phyloP scores from a whole-genome alignment of 345 rosid species.

The Gossypium raimondii region DNA sequence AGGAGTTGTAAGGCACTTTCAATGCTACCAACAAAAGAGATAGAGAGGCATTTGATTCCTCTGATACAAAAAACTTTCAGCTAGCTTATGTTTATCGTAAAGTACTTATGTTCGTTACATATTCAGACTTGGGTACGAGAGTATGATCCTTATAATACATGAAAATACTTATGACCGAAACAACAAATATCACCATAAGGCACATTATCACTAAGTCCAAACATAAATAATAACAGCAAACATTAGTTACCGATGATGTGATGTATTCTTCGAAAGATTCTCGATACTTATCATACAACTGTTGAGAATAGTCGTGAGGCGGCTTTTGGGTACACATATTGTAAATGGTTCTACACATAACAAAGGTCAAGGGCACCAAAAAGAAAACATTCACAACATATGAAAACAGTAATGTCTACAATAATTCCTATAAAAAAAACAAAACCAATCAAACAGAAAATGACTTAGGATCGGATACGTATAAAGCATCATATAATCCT shows the following conservation, averaged over 20 bases:
- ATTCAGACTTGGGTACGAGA: too few species aligned
- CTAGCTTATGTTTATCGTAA: not conserved
- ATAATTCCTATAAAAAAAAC: not conserved
- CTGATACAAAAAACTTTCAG: not conserved
- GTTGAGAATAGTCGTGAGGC: conserved; percentile 59
- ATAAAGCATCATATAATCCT: conserved; percentile 65
- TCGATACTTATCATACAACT: conserved; percentile 58
- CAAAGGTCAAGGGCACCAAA: conserved; percentile 15
- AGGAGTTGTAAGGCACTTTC: not conserved
- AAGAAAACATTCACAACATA: not conserved
- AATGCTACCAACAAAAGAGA: not conserved
- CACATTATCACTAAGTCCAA: not conserved
- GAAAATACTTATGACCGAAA: not conserved
- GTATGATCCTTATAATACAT: not conserved
- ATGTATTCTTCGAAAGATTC: conserved; percentile 57
- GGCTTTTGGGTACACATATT: conserved; percentile 74
- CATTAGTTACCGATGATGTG: conserved; percentile 34
- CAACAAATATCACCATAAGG: not conserved
- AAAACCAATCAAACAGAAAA: not conserved
- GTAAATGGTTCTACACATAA: conserved; percentile 48
- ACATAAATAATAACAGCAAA: not conserved
- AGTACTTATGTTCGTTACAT: too few species aligned
- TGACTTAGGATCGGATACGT: conserved; percentile 34
- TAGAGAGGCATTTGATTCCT: not conserved
- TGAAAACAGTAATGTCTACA: not conserved